Evolutionary conservation across 208 protist species (phyloP).

Genomic region (Trichomonas gallinae): DNA sequence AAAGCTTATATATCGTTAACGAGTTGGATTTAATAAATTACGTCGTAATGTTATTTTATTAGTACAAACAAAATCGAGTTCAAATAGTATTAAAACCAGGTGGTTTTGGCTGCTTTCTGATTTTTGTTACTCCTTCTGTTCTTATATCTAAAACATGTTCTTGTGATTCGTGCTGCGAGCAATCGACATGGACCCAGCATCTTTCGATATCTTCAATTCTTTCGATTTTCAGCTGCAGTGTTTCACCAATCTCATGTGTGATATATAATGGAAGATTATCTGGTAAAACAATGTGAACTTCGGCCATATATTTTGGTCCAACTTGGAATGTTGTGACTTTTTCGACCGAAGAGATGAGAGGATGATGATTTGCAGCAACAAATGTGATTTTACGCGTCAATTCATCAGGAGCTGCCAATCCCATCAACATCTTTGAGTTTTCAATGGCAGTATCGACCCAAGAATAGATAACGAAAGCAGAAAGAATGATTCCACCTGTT

Average conservation of each 20-base stretch:
- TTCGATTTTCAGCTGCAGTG: not conserved
- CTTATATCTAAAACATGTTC: not conserved
- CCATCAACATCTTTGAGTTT: not conserved
- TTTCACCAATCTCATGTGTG: not conserved
- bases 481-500: not conserved
- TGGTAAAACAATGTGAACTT: not conserved
- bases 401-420: not conserved
- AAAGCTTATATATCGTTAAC: no score
- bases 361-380: not conserved
- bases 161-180: not conserved
- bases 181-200: not conserved
- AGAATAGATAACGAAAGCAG: not conserved
- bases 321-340: not conserved
- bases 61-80: no score
- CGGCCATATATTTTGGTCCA: not conserved
- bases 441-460: not conserved
- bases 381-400: not conserved
- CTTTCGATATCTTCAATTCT: not conserved
- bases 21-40: no score
- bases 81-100: no score
- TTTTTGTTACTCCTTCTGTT: not conserved
- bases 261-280: not conserved
- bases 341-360: not conserved
- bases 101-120: no score
- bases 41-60: no score